Percentiles rank a stretch among this genome's conserved stretches.
These are phyloP conservation scores for Fusarium robinianum DNA, from an alignment of 2,329 filamentous ascomycete species.

Conservation along the genomic window DNA sequence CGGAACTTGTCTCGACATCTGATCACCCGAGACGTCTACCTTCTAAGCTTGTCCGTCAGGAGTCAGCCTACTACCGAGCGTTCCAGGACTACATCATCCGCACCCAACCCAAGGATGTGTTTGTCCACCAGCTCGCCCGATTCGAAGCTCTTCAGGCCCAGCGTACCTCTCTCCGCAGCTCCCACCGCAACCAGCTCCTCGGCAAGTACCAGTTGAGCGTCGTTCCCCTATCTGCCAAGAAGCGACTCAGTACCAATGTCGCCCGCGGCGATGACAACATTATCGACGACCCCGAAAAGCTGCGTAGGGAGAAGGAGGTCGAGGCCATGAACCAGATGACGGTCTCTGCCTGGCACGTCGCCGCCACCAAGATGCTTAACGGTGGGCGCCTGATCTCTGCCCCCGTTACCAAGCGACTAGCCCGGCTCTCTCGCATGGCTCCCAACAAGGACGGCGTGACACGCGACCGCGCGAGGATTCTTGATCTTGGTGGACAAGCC, in stretches of 20 bases:
- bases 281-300: constrained; percentile 64
- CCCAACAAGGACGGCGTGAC: constrained; percentile 49
- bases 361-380: constrained; percentile 63
- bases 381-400: constrained; percentile 67
- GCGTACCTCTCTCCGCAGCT: constrained; percentile 72
- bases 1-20: constrained; percentile 54
- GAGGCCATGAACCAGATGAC: constrained; percentile 77
- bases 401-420: constrained; percentile 65
- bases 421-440: constrained; percentile 56
- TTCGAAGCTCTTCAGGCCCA: constrained; percentile 88
- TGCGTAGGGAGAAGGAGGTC: constrained; percentile 74
- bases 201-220: constrained; percentile 82
- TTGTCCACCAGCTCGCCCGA: constrained; percentile 80
- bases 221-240: constrained; percentile 70
- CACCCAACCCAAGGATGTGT: constrained; percentile 71
- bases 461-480: constrained; percentile 66
- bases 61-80: constrained; percentile 85
- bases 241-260: constrained; percentile 72
- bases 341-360: constrained; percentile 64
- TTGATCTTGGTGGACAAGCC: constrained; percentile 85
- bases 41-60: constrained; percentile 58
- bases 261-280: constrained; percentile 71
- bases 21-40: constrained; percentile 56
- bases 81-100: constrained; percentile 76
- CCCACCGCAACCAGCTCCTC: constrained; percentile 79